These are phyloP conservation scores for Apium graveolens DNA, from an alignment of 129 eudicot genomes.

Conservation along the genomic window DNA sequence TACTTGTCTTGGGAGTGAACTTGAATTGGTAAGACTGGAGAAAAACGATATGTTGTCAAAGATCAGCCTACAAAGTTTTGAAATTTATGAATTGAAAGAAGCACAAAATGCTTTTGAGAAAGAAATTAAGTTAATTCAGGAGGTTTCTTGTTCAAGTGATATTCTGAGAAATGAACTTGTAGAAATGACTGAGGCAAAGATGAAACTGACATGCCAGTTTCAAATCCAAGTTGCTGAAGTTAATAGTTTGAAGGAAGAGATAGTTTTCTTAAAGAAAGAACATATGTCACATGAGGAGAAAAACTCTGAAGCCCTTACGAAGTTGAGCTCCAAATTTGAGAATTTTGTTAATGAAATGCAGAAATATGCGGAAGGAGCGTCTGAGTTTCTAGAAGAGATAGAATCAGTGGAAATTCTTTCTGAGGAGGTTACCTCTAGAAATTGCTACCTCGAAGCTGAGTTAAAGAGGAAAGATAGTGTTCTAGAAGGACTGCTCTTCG, in stretches of 20 bases:
- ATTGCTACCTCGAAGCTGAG: constrained; percentile 40
- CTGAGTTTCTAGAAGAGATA: constrained; percentile 29
- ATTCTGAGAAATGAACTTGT: constrained; percentile 17
- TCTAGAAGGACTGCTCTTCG: constrained; percentile 62
- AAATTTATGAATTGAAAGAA: constrained; percentile 3
- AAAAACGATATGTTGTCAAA: constrained; percentile 5
- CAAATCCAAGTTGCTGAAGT: constrained; percentile 24
- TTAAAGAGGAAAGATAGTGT: constrained; percentile 67
- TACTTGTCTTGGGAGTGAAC: constrained; percentile 18
- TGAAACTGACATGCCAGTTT: constrained; percentile 12
- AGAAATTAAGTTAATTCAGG: constrained; percentile 17
- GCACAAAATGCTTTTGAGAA: constrained; percentile 12
- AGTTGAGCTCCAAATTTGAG: constrained; percentile 19
- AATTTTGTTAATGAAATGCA: constrained; percentile 31
- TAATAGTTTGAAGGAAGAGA: constrained; percentile 24
- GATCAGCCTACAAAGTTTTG: constrained; percentile 6
- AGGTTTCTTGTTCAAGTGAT: constrained; percentile 17
- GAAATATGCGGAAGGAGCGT: constrained; percentile 22
- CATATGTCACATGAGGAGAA: constrained; percentile 14
- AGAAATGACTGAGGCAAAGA: constrained; percentile 19
- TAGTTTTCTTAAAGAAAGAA: constrained; percentile 27
- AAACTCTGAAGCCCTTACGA: constrained; percentile 24
- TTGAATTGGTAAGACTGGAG: constrained; percentile 21
- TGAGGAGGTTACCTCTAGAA: constrained; percentile 35
- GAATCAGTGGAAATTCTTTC: constrained; percentile 42